Percentiles rank a stretch among this genome's conserved stretches.
These are phyloP conservation scores for Boletus rubropictus DNA, from an alignment of 768 basidiomycete species.

Conservation along the genomic window DNA sequence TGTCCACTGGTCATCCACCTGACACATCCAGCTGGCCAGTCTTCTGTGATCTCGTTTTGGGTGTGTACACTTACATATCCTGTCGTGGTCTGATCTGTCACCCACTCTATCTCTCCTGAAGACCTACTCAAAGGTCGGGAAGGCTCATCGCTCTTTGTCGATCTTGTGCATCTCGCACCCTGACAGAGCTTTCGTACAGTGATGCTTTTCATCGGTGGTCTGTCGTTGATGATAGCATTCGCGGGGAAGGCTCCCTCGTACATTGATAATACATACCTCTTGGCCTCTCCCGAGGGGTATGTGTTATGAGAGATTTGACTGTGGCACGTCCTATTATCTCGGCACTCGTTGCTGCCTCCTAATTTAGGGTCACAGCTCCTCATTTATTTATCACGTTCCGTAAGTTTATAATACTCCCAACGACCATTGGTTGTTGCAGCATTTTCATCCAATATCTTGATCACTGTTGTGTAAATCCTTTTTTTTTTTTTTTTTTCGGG, in stretches of 20 bases:
- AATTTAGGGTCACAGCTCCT: slow-evolving; percentile 12
- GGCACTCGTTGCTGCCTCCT: not conserved
- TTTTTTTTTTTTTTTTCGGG: too few species aligned
- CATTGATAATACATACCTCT: too few species aligned
- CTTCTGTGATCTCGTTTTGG: slow-evolving; percentile 5
- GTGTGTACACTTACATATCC: slow-evolving; percentile 8
- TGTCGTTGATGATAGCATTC: slow-evolving; percentile 1
- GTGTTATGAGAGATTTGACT: too few species aligned
- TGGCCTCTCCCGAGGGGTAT: too few species aligned
- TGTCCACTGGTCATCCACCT: not conserved
- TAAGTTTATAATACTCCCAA: slow-evolving; percentile 1
- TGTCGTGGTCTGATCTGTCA: slow-evolving; percentile 12
- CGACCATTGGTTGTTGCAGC: slow-evolving; percentile 2
- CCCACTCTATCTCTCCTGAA: not conserved
- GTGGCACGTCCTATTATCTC: slow-evolving; percentile 2
- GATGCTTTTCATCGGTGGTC: slow-evolving; percentile 1
- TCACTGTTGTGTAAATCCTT: not conserved
- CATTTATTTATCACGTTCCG: slow-evolving; percentile 2
- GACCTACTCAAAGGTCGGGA: slow-evolving; percentile 6
- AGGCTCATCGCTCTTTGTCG: slow-evolving; percentile 14
- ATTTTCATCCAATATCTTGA: too few species aligned
- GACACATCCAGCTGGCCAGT: too few species aligned
- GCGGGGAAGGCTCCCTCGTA: not conserved
- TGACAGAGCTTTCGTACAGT: slow-evolving; percentile 4
- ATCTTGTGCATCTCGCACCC: slow-evolving; percentile 8